Percentiles rank a stretch among this genome's conserved stretches.
Evolutionary conservation across 164 flowering plant genomes (phyloP).

Genomic region (Magnolia changhungtana): DNA sequence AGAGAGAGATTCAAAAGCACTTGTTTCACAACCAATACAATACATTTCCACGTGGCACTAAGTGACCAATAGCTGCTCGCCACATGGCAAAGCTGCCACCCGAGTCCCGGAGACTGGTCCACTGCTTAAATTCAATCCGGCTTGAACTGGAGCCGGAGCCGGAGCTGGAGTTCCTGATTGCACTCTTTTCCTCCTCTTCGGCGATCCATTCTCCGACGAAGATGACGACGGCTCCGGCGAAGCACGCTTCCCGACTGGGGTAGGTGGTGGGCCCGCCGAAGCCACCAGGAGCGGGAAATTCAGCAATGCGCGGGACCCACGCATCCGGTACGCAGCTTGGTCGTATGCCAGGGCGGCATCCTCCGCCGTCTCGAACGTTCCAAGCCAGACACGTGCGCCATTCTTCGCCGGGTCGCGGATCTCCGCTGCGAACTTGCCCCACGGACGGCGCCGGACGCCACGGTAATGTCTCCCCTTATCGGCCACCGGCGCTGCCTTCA

Average conservation of each 20-base stretch:
- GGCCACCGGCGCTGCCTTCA: conserved; percentile 7
- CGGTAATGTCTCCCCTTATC: conserved; percentile 38
- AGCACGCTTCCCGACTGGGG: not conserved
- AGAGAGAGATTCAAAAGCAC: not conserved
- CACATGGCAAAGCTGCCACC: not conserved
- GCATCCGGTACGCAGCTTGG: conserved; percentile 40
- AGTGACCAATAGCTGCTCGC: not conserved
- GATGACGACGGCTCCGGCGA: conserved; percentile 17
- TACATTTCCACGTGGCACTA: not conserved
- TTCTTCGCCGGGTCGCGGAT: conserved; percentile 47
- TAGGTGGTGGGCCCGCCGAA: conserved; percentile 6
- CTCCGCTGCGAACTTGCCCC: conserved; percentile 51
- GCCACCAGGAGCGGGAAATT: conserved; percentile 38
- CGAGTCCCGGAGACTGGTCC: not conserved
- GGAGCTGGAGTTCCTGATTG: not conserved
- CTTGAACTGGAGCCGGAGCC: not conserved
- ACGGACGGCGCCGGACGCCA: conserved; percentile 41
- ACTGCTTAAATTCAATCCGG: not conserved
- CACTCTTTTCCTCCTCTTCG: conserved; percentile 24
- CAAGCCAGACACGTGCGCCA: conserved; percentile 50
- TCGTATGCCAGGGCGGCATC: conserved; percentile 48
- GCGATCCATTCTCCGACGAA: conserved; percentile 4
- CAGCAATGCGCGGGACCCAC: conserved; percentile 40
- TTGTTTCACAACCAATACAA: not conserved
- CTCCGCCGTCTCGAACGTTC: conserved; percentile 45